Evolutionary conservation across 2,329 filamentous ascomycete species (phyloP).

Genomic region (Microcyclosporella mali): DNA sequence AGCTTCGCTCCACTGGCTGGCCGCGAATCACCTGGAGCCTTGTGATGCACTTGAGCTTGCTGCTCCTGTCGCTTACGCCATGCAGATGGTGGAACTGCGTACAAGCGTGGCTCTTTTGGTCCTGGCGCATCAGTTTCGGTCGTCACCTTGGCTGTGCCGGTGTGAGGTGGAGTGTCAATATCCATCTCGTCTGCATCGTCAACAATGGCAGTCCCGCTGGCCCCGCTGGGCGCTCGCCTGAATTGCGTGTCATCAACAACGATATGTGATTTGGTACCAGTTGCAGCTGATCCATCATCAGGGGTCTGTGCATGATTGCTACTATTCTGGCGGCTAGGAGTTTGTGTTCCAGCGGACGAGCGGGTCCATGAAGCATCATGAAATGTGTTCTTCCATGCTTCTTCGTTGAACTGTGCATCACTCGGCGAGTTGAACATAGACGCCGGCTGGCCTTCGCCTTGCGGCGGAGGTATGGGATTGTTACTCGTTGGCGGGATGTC

Average conservation of each 20-base stretch:
- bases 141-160: slow-evolving; percentile 7
- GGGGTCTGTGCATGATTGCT: slow-evolving; percentile 18
- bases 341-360: slow-evolving; percentile 15
- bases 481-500: slow-evolving; percentile 11
- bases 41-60: slow-evolving; percentile 10
- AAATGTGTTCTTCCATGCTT: slow-evolving; percentile 41
- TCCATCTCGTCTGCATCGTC: slow-evolving; percentile 41
- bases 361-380: slow-evolving; percentile 32
- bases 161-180: slow-evolving; percentile 37
- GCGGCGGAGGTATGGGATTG: slow-evolving; percentile 7
- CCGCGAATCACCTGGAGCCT: slow-evolving; percentile 11
- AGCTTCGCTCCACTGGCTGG: slow-evolving; percentile 11
- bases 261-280: slow-evolving; percentile 25
- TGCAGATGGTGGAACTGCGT: slow-evolving; percentile 28
- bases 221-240: slow-evolving; percentile 11
- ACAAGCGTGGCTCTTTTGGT: slow-evolving; percentile 27
- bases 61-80: slow-evolving; percentile 25
- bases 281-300: slow-evolving; percentile 2
- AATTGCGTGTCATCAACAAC: slow-evolving; percentile 27
- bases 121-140: slow-evolving; percentile 5
- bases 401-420: slow-evolving; percentile 34
- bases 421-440: slow-evolving; percentile 6
- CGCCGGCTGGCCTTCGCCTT: slow-evolving; percentile 2
- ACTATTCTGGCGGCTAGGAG: slow-evolving; percentile 20
- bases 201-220: neutral